These are phyloP conservation scores for Phallus indusiatus DNA, from an alignment of 768 basidiomycete genomes.

Conservation along the genomic window DNA sequence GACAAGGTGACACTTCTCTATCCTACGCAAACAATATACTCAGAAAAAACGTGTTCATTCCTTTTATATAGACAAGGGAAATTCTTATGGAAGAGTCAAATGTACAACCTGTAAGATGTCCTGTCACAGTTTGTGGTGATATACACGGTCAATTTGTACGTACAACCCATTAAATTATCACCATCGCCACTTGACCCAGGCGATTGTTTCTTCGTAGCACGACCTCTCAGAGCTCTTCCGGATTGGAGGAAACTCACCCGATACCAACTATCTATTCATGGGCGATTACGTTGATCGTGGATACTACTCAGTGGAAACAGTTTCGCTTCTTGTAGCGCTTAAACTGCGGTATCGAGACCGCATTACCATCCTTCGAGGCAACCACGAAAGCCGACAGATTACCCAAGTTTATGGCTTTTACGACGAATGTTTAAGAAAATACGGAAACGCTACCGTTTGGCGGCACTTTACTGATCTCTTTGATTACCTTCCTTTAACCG, in stretches of 20 bases:
- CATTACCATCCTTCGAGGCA: slow-evolving; percentile 94
- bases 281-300: slow-evolving; percentile 99
- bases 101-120: slow-evolving; percentile 96
- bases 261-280: slow-evolving; percentile 99
- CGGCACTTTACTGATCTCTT: slow-evolving; percentile 98
- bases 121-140: slow-evolving; percentile 98
- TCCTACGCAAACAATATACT: slow-evolving; percentile 7
- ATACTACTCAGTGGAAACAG: slow-evolving; percentile 98
- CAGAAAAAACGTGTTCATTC: neutral
- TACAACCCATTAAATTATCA: slow-evolving; percentile 19
- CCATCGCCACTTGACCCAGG: neutral
- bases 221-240: slow-evolving; percentile 98
- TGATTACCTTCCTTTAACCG: slow-evolving; percentile 94
- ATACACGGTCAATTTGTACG: slow-evolving; percentile 99
- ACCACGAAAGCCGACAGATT: slow-evolving; percentile 99
- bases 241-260: slow-evolving; percentile 96
- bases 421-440: slow-evolving; percentile 98
- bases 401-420: slow-evolving; percentile 99
- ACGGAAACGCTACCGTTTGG: slow-evolving; percentile 99
- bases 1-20: slow-evolving; percentile 67
- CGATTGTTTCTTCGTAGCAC: slow-evolving; percentile 49
- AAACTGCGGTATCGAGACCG: slow-evolving; percentile 98
- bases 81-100: slow-evolving; percentile 99
- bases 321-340: slow-evolving; percentile 91
- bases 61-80: slow-evolving; percentile 70